These are phyloP conservation scores for Diaporthe citriasiana DNA, from an alignment of 2,329 filamentous ascomycete species.

Conservation along the genomic window DNA sequence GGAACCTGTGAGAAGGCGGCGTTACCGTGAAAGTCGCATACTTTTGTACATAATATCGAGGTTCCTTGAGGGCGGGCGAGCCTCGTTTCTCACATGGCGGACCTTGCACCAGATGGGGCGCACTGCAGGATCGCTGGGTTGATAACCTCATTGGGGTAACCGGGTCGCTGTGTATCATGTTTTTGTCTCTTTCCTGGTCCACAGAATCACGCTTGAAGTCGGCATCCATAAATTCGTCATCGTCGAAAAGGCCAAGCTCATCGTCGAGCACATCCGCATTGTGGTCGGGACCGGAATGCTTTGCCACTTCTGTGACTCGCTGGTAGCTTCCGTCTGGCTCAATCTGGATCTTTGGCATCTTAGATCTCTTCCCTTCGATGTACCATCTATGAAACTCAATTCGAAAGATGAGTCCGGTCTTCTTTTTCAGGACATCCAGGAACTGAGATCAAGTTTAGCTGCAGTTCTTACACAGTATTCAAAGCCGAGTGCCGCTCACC, in stretches of 20 bases:
- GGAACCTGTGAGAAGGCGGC: background rate
- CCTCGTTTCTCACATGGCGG: background rate
- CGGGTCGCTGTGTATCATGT: background rate
- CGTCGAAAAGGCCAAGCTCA: background rate
- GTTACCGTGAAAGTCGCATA: background rate
- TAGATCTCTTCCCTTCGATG: background rate
- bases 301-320: too few species aligned
- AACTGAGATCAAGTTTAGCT: background rate
- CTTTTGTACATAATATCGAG: background rate
- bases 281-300: fast-evolving
- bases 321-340: background rate
- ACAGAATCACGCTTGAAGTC: background rate
- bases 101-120: background rate
- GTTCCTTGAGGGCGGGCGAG: background rate
- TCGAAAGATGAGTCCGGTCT: background rate
- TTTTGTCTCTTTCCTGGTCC: background rate
- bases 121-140: fast-evolving
- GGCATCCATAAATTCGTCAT: fast-evolving
- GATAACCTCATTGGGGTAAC: background rate
- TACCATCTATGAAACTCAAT: constrained; percentile 1
- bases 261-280: background rate
- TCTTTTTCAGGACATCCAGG: background rate
- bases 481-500: background rate
- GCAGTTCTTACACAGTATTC: too few species aligned
- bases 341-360: too few species aligned